Evolutionary conservation across 495 filamentous ascomycete species (phyloP), one percentile per base, ranked within the genome.

Genomic region (Usnea hakonensis): DNA sequence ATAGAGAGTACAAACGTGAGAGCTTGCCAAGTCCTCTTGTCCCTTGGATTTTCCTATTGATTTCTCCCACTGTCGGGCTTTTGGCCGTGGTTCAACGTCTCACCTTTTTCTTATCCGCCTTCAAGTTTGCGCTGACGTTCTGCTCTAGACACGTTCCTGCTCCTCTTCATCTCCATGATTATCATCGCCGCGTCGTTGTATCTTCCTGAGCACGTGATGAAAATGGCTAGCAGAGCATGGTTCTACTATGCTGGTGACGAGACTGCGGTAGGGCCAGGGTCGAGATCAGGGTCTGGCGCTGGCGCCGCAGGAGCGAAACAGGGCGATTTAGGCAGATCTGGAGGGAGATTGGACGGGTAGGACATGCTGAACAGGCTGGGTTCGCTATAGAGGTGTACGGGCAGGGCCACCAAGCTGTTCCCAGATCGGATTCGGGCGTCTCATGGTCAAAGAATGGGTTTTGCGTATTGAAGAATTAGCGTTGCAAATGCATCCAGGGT

Each of bases 231-330:
- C 68, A 86, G 93, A 69, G 83, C 91, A 33, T 95, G 90, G 85
- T 98, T 96, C 77, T 98, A 98, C 80, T 90, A 90, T 68, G 86
- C 83, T 62, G 90, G 90, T 56, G 90, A 92, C 68, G 88, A 90
- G 61, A 70, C 68, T 19, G 58, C 68, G 17, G 64, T 59, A 41
- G 60, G 52, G 28, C 43, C 38, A 19, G 43, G 57, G 28, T 41
- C 60, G 33, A 60, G 59, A 44, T 26, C 44, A 21, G 41, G 58
- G 19, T 30, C 46, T 57, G 52, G 61, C 37, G 38, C 33, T 28
- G 57, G 57, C 35, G 55, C 26, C n/a, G 53, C 50, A 26, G 61
- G 44, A 17, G n/a, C 46, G 10, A 66, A 37, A 35, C 16, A 23
- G 10, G 44, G 33, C 37, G 35, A 44, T 9, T 8, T n/a, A 21